Evolutionary conservation across 768 basidiomycete species (phyloP), one percentile per base, ranked within the genome.

Genomic region (Botryobasidium botryosum): DNA sequence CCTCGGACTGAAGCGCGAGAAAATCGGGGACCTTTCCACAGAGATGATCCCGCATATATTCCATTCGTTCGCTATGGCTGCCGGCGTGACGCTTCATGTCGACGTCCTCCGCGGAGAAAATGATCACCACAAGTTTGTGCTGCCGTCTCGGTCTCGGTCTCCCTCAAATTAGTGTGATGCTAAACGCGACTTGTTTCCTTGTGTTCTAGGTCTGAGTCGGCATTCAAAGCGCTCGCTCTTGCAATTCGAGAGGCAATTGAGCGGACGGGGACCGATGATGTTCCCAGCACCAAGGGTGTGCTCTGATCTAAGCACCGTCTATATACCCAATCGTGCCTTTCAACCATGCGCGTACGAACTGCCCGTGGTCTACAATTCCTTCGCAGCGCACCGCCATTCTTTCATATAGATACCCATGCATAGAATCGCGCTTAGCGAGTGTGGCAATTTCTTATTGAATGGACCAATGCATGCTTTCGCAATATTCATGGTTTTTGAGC

Each of bases 21-120:
- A 90, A 64, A 78, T 91, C 32, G 87, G 86, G n/a, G 85, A 91
- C 52, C 70, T 91, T 41, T 90, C 86, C 21, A 87, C 87, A 5
- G 94, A 99, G 66, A 96, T 99, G 91, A 78, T 99, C 44, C 86
- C 92, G 26, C 94, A 99, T 59, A 71, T 99, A 44, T 86, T 99
- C 61, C 81, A 94, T 65, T 94, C 90, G 3, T 99, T 99, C 57
- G 85, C 92, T n/a, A 88, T 88, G 51, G 86, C 87, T 0, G 83
- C 92, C 1, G 91, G 91, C 5, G 80, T 78, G 18, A 97, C 94
- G 2, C 67, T 99, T 38, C 92, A 97, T 56, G 71, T 97, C 41
- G 94, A 99, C 56, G 88, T 87, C 35, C 67, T 99, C 35, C 71
- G 90, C 27, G 94, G 94, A 33, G 80, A 87, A 55, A 99, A 99